Base-by-base conservation (phyloP, 192 early-diverging fungal genomes). In the Obelidium mucronatum region DNA sequence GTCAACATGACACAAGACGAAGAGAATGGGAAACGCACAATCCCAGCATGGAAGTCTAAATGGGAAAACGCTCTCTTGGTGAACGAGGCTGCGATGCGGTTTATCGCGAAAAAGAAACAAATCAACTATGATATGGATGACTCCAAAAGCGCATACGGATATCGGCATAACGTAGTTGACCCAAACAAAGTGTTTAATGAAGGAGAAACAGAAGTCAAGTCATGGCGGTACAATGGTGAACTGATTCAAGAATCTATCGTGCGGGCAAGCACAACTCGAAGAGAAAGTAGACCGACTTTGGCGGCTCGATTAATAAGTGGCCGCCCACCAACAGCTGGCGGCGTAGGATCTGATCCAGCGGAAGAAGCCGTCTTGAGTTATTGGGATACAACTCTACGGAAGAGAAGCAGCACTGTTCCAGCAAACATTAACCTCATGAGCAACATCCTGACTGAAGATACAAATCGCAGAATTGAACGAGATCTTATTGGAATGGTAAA, bases 361-460 rank as follows among this genome's bases (percentile, higher is more conserved):
- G 58, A 60, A 19, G 58, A 30, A 15, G 58, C 17, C n/a, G 22
- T 60, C 13, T 19, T 15, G 58, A 26, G 33, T 30, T 34, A 34
- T 64, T 11, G 15, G 62, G 62, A 5, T 0, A 8, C 5, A 31
- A 31, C 8, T 28, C 24, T 8, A 22, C 26, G 69, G 53, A 37
- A 30, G 22, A 5, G 69, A 36, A 72, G 69, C 8, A 54, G 55
- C 36, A 72, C 69, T 24, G 36, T 59, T 44, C 69, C 69, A 2
- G 54, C 36, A 6, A 72, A 72, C 37, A 72, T 72, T 24, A 72
- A 72, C 37, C 37, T 72, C 17, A 72, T 72, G 55, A 15, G 53
- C 5, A 30, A 58, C 17, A 58, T 72, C 24, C 8, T 72, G 54
- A 54, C 44, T 13, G 26, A 58, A 24, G 54, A 72, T 28, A 40